Percentiles rank a stretch among this genome's conserved stretches.
These are phyloP conservation scores for Neofusicoccum ribis DNA, from an alignment of 2,329 filamentous ascomycete genomes.

Conservation along the genomic window DNA sequence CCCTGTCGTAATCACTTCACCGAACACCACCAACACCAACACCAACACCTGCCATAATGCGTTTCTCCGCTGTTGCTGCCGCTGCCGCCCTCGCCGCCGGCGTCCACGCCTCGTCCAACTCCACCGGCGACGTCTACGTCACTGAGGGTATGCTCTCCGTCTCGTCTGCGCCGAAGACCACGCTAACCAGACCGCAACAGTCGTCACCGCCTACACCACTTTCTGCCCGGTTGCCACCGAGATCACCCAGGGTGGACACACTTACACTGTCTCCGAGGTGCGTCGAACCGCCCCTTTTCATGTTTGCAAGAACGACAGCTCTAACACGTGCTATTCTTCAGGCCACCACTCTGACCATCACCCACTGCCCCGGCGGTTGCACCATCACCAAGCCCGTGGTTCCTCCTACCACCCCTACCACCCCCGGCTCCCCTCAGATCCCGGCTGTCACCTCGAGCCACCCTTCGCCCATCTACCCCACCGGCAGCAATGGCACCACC, in stretches of 20 bases:
- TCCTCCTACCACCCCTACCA: conserved; percentile 6
- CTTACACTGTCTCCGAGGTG: conserved; percentile 30
- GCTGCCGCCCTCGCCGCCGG: conserved; percentile 33
- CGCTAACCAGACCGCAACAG: conserved; percentile 1
- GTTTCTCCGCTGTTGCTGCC: conserved; percentile 35
- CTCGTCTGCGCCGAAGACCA: background rate
- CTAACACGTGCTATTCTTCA: background rate
- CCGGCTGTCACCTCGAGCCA: conserved; percentile 12
- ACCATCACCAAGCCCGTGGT: conserved; percentile 25
- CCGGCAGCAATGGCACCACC: conserved; percentile 18
- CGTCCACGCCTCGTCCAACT: conserved; percentile 26
- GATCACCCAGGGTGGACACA: conserved; percentile 27
- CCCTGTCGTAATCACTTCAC: conserved; percentile 38
- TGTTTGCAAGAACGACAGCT: too few relatives aligned
- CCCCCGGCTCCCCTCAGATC: conserved; percentile 8
- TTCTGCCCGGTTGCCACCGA: conserved; percentile 29
- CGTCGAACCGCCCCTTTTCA: too few relatives aligned
- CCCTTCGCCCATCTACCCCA: background rate
- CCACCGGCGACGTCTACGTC: conserved; percentile 26
- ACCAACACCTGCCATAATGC: conserved; percentile 42
- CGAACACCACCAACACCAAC: conserved; percentile 38
- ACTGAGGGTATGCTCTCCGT: conserved; percentile 24
- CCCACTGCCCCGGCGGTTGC: conserved; percentile 26
- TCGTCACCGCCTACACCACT: conserved; percentile 27
- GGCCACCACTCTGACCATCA: conserved; percentile 34